A percentile compares a stretch with the other conserved stretches of the same genome.
phyloP scores from a whole-genome alignment of 2,329 filamentous ascomycete species.

The Fusarium temperatum region DNA sequence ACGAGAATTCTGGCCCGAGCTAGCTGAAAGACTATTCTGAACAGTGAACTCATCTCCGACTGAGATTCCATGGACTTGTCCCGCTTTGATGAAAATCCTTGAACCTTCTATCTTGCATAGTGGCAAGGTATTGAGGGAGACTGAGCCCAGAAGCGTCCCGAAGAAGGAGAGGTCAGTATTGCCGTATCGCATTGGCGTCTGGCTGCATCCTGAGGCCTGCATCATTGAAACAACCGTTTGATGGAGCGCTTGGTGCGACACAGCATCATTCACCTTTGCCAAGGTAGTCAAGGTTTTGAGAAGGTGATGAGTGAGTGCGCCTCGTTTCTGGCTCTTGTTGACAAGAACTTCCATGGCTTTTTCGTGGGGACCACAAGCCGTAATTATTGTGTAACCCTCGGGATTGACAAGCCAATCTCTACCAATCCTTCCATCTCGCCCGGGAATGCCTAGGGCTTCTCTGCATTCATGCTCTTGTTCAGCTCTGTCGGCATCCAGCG shows the following conservation, averaged over 20 bases:
- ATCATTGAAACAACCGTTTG: neutral
- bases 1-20: rapidly evolving
- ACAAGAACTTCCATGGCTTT: neutral
- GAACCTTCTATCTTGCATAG: neutral
- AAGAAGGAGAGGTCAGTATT: neutral
- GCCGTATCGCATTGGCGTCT: neutral
- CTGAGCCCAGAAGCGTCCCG: rapidly evolving
- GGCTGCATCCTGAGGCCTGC: neutral
- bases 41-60: neutral
- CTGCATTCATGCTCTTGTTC: neutral
- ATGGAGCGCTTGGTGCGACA: neutral
- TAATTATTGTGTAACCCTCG: rapidly evolving
- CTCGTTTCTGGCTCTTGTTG: neutral
- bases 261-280: rapidly evolving
- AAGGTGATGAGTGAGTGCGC: neutral
- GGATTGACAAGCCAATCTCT: neutral
- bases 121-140: rapidly evolving
- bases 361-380: neutral
- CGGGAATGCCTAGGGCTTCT: rapidly evolving
- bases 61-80: neutral
- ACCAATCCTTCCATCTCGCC: rapidly evolving
- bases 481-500: rapidly evolving
- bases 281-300: neutral
- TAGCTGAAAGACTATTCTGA: rapidly evolving
- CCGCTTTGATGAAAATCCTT: neutral